These are phyloP conservation scores for Gorgonomyces haynaldii DNA, from an alignment of 192 early-diverging fungal genomes.

Conservation along the genomic window DNA sequence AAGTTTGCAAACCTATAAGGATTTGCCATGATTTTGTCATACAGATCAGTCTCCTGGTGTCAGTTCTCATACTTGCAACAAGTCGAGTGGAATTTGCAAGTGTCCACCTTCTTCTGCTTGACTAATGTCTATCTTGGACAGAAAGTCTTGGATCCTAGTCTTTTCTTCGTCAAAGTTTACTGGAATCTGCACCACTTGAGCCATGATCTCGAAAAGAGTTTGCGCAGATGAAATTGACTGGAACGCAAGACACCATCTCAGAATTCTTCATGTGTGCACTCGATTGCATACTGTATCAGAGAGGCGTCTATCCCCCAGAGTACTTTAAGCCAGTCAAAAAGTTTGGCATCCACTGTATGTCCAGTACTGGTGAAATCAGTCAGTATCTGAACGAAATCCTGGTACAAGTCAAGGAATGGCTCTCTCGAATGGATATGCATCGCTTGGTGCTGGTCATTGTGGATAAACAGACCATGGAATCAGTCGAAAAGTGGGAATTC, in stretches of 20 bases:
- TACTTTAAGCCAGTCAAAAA: conserved; percentile 70
- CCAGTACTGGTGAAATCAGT: conserved; percentile 58
- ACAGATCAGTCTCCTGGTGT: conserved; percentile 9
- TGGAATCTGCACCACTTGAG: no score
- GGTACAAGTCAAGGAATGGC: conserved; percentile 49
- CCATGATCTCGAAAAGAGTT: no score
- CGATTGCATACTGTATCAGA: conserved; percentile 76
- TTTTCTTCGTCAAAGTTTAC: no score
- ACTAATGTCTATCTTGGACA: background rate
- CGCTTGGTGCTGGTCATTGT: conserved; percentile 82
- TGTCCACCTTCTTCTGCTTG: background rate
- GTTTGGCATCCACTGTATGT: conserved; percentile 78
- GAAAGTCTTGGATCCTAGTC: background rate
- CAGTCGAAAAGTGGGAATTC: conserved; percentile 85
- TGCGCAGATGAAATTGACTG: no score
- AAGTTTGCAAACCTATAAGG: conserved; percentile 76
- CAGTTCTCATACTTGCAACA: background rate
- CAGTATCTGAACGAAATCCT: conserved; percentile 67
- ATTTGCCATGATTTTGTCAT: conserved; percentile 64
- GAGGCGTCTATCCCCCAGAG: conserved; percentile 85
- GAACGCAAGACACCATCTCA: background rate
- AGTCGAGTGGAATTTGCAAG: background rate
- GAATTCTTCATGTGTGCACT: conserved; percentile 4
- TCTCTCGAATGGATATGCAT: background rate
- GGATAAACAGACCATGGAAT: conserved; percentile 69